These are phyloP conservation scores for Symmetrospora coprosmae DNA, from an alignment of 768 basidiomycete species.

Conservation along the genomic window DNA sequence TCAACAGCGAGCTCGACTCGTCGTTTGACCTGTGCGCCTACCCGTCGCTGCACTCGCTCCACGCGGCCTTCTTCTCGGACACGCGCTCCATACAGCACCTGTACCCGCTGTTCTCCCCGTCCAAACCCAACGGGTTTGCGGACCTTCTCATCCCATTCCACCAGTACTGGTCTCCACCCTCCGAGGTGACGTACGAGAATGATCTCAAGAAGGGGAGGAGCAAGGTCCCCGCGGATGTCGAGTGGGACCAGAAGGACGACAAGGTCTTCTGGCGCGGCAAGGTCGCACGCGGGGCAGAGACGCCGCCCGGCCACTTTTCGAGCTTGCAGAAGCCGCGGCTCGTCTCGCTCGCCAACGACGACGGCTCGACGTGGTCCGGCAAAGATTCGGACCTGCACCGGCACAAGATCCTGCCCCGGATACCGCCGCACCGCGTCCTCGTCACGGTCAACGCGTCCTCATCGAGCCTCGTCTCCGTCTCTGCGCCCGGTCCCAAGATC, in stretches of 20 bases:
- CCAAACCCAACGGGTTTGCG: conserved; percentile 65
- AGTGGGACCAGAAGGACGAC: conserved; percentile 78
- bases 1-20: conserved; percentile 50
- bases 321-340: conserved; percentile 35
- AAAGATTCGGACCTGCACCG: not conserved
- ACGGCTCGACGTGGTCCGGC: not conserved
- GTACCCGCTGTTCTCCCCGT: conserved; percentile 91
- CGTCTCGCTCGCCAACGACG: conserved; percentile 32
- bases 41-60: conserved; percentile 69
- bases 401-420: not conserved
- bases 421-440: conserved; percentile 24
- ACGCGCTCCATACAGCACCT: conserved; percentile 75
- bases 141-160: conserved; percentile 93
- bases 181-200: conserved; percentile 32
- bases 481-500: conserved; percentile 49
- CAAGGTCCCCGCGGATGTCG: conserved; percentile 52
- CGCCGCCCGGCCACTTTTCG: conserved; percentile 28
- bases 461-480: conserved; percentile 42
- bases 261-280: conserved; percentile 90
- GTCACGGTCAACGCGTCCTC: conserved; percentile 39
- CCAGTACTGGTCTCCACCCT: conserved; percentile 55
- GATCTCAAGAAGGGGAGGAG: conserved; percentile 29
- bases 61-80: conserved; percentile 95
- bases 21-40: conserved; percentile 61
- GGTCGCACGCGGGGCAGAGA: conserved; percentile 57